These are phyloP conservation scores for Prototheca stagnorum DNA, from an alignment of 163 green algal genomes.

Conservation along the genomic window DNA sequence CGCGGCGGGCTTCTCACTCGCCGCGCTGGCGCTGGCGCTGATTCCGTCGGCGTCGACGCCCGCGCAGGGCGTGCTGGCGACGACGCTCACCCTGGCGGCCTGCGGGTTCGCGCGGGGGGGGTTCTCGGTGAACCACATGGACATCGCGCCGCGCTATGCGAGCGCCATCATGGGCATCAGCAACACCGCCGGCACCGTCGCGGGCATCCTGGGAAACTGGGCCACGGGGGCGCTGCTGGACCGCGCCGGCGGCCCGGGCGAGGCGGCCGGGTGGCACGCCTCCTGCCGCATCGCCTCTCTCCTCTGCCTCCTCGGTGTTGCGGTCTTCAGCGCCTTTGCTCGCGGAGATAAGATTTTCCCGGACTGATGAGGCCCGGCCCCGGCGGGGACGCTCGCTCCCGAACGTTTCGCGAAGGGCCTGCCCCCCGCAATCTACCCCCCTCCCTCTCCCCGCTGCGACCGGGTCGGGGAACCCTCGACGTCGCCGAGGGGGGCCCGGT, in stretches of 20 bases:
- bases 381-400: too few relatives aligned
- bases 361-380: conserved; percentile 11
- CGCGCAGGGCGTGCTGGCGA: conserved; percentile 30
- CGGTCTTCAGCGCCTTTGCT: background rate
- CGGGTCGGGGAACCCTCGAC: too few relatives aligned
- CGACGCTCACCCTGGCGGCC: conserved; percentile 41
- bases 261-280: conserved; percentile 28
- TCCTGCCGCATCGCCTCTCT: conserved; percentile 4
- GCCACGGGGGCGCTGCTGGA: conserved; percentile 62
- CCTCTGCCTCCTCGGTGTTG: conserved; percentile 2
- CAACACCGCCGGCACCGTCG: conserved; percentile 77
- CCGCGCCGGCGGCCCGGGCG: conserved; percentile 18
- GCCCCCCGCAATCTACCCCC: too few relatives aligned
- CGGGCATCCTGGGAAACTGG: conserved; percentile 63
- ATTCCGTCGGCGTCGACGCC: conserved; percentile 38
- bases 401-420: too few relatives aligned
- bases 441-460: too few relatives aligned
- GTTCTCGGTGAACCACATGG: conserved; percentile 90
- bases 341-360: background rate
- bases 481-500: too few relatives aligned
- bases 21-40: conserved; percentile 41
- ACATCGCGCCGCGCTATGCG: conserved; percentile 87
- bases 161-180: conserved; percentile 86
- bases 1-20: conserved; percentile 37
- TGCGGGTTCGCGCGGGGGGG: conserved; percentile 61